Percentiles rank a stretch among this genome's conserved stretches.
Conservation (phyloP, 2,329 filamentous ascomycete species). For the Tolypocladium album region DNA sequence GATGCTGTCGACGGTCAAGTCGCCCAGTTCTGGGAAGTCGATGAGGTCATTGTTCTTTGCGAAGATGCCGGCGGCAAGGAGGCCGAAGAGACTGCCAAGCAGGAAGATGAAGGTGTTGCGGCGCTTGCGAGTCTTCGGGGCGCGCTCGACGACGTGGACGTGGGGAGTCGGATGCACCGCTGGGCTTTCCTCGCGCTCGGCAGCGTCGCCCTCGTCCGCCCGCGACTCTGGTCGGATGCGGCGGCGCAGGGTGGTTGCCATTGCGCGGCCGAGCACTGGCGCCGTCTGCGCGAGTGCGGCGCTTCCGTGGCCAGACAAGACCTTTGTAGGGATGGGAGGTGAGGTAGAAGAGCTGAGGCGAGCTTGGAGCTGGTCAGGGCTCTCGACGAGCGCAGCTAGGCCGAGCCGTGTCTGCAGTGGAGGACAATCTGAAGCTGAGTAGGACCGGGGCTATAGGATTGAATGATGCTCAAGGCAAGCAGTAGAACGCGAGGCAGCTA, state of each 20-base stretch:
- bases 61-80: conserved; percentile 83
- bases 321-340: background rate
- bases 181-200: conserved; percentile 17
- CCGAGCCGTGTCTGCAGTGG: background rate
- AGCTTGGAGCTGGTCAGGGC: background rate
- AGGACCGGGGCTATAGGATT: background rate
- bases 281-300: background rate
- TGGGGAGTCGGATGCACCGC: conserved; percentile 16
- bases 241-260: conserved; percentile 23
- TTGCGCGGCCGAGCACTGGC: conserved; percentile 4
- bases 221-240: conserved; percentile 15
- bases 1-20: conserved; percentile 74
- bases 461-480: background rate
- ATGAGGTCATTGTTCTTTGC: conserved; percentile 84
- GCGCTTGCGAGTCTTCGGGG: conserved; percentile 52
- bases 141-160: conserved; percentile 32
- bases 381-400: background rate
- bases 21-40: conserved; percentile 58
- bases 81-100: conserved; percentile 80
- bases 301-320: background rate
- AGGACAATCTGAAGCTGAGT: background rate
- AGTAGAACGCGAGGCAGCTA: too few relatives aligned
- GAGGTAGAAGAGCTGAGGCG: background rate
- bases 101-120: conserved; percentile 75
- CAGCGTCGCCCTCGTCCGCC: conserved; percentile 9